phyloP scores from a whole-genome alignment of 345 rosid species.

The Eucalyptus sp. region DNA sequence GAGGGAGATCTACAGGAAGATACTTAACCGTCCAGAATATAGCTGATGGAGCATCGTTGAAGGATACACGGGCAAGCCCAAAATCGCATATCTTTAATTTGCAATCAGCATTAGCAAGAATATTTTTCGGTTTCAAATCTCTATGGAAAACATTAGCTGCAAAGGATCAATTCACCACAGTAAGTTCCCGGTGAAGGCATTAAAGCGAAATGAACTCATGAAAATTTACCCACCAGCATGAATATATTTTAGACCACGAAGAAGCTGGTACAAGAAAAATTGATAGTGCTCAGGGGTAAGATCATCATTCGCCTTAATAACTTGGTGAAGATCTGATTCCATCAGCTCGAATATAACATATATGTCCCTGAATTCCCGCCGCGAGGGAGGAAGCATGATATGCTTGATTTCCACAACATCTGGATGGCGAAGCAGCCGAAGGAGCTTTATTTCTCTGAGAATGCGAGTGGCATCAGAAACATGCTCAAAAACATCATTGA shows the following conservation, averaged over 20 bases:
- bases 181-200: not conserved
- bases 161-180: not conserved
- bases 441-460: constrained; percentile 88
- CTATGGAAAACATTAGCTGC: constrained; percentile 95
- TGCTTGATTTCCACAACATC: constrained; percentile 93
- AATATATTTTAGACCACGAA: constrained; percentile 86
- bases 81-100: constrained; percentile 96
- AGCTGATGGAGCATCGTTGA: constrained; percentile 94
- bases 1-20: not conserved
- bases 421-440: constrained; percentile 86
- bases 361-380: constrained; percentile 82
- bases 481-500: constrained; percentile 90
- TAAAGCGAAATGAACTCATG: not conserved
- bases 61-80: constrained; percentile 96
- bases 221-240: constrained; percentile 57
- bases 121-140: constrained; percentile 95
- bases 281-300: constrained; percentile 89
- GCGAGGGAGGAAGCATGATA: constrained; percentile 97
- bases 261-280: constrained; percentile 97
- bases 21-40: constrained; percentile 91
- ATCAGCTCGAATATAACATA: constrained; percentile 93
- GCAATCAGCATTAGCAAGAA: constrained; percentile 97
- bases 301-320: constrained; percentile 87
- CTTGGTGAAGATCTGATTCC: constrained; percentile 99
- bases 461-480: constrained; percentile 97